These are phyloP conservation scores for Flaveria brownii DNA, from an alignment of 129 eudicot genomes.

Conservation along the genomic window DNA sequence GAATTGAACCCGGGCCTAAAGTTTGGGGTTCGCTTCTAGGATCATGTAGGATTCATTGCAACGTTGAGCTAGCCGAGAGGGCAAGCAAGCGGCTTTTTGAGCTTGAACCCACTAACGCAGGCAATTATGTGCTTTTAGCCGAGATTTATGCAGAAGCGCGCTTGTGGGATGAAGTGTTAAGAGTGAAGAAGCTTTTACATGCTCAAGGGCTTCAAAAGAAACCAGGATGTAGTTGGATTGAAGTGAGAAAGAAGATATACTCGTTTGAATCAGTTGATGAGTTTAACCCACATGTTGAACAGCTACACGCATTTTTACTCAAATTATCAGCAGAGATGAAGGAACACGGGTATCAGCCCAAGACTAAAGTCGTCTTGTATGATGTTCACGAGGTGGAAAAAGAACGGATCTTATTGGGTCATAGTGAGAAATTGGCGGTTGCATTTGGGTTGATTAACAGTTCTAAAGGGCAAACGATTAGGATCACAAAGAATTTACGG, in stretches of 20 bases:
- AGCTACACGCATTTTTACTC: constrained; percentile 60
- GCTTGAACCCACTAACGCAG: constrained; percentile 86
- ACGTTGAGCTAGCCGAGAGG: constrained; percentile 79
- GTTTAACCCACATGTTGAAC: constrained; percentile 73
- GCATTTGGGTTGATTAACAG: constrained; percentile 80
- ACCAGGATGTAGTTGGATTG: constrained; percentile 85
- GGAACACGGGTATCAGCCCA: constrained; percentile 75
- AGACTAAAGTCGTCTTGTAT: constrained; percentile 75
- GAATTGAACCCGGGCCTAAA: constrained; percentile 79
- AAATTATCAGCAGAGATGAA: constrained; percentile 73
- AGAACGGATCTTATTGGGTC: constrained; percentile 76
- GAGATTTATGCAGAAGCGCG: constrained; percentile 72
- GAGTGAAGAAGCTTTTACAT: constrained; percentile 68
- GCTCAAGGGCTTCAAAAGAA: constrained; percentile 65
- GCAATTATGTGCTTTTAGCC: constrained; percentile 86
- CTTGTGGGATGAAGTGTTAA: constrained; percentile 71
- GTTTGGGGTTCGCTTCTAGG: constrained; percentile 97
- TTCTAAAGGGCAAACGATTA: constrained; percentile 60
- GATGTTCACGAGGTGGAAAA: constrained; percentile 74
- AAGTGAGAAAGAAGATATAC: constrained; percentile 59
- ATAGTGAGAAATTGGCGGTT: constrained; percentile 90
- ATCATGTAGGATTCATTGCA: constrained; percentile 87
- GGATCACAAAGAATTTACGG: constrained; percentile 90
- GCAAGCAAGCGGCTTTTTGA: constrained; percentile 75
- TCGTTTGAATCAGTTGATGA: constrained; percentile 72